These are phyloP conservation scores for Aspergillus sp. DNA, from an alignment of 2,329 filamentous ascomycete genomes.

Conservation along the genomic window DNA sequence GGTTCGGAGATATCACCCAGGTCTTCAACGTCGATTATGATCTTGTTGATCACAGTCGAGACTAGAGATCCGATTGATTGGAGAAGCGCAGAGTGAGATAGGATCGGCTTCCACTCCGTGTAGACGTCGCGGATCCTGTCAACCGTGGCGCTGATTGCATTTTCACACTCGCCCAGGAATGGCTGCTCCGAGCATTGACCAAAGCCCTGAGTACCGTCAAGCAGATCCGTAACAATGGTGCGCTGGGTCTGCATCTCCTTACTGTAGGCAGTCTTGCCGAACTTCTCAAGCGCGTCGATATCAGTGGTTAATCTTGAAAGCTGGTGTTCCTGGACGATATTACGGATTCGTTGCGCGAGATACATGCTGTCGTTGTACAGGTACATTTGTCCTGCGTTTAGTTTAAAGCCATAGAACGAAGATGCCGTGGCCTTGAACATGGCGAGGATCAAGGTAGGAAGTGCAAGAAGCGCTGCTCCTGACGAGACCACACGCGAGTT, in stretches of 20 bases:
- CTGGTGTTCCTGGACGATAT: conserved; percentile 41
- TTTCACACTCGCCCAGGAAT: conserved; percentile 54
- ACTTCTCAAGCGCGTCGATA: conserved; percentile 50
- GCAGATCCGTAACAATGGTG: conserved; percentile 55
- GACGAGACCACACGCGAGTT: conserved; percentile 35
- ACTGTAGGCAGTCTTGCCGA: conserved; percentile 55
- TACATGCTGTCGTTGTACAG: conserved; percentile 59
- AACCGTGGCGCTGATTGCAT: conserved; percentile 51
- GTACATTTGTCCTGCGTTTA: conserved; percentile 53
- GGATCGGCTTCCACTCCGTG: conserved; percentile 50
- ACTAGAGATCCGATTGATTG: conserved; percentile 56
- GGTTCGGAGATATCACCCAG: conserved; percentile 58
- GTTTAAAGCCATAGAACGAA: conserved; percentile 38
- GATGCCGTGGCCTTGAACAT: conserved; percentile 47
- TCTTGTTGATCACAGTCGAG: conserved; percentile 51
- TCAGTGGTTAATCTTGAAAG: conserved; percentile 48
- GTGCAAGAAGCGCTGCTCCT: conserved; percentile 36
- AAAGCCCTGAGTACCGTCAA: conserved; percentile 59
- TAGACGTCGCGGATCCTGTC: conserved; percentile 53
- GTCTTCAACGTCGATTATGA: conserved; percentile 57
- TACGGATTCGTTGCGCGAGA: conserved; percentile 48
- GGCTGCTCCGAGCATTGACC: conserved; percentile 52
- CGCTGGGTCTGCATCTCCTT: conserved; percentile 60
- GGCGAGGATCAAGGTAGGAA: conserved; percentile 43
- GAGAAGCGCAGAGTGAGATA: conserved; percentile 55